A percentile compares a stretch with the other conserved stretches of the same genome.
Conservation (phyloP, 768 basidiomycete genomes). For the Serendipita vermifera region DNA sequence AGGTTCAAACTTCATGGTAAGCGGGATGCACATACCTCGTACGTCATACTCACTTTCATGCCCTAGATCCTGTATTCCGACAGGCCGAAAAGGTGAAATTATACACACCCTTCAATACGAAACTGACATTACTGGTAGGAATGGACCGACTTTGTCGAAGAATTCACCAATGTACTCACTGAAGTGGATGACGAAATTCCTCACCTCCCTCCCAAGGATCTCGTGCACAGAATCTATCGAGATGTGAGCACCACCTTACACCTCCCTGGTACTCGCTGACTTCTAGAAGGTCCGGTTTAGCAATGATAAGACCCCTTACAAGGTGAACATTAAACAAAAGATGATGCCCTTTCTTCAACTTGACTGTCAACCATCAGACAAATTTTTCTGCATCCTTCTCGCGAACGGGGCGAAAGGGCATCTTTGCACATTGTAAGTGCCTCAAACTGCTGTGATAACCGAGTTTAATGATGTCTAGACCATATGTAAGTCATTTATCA, state of each 20-base stretch:
- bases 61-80: slow-evolving; percentile 61
- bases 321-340: no score
- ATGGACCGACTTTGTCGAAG: slow-evolving; percentile 74
- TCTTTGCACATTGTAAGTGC: slow-evolving; percentile 70
- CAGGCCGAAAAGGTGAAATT: slow-evolving; percentile 48
- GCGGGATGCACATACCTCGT: background rate
- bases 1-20: slow-evolving; percentile 78
- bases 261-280: background rate
- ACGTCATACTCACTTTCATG: background rate
- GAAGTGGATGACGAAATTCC: slow-evolving; percentile 78
- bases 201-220: slow-evolving; percentile 77
- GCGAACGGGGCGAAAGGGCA: slow-evolving; percentile 78
- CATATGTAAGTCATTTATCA: slow-evolving; percentile 38
- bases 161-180: slow-evolving; percentile 50
- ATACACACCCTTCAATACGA: background rate
- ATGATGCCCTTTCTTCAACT: background rate
- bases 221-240: slow-evolving; percentile 85
- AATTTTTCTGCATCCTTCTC: slow-evolving; percentile 74
- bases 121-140: slow-evolving; percentile 29
- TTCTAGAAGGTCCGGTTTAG: slow-evolving; percentile 63
- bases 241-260: slow-evolving; percentile 39
- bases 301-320: slow-evolving; percentile 94
- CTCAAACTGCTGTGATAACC: background rate
- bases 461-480: slow-evolving; percentile 28
- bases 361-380: slow-evolving; percentile 19